Evolutionary conservation across 1,284 basidiomycete genomes (phyloP).

Genomic region (Stereum hirsutum): DNA sequence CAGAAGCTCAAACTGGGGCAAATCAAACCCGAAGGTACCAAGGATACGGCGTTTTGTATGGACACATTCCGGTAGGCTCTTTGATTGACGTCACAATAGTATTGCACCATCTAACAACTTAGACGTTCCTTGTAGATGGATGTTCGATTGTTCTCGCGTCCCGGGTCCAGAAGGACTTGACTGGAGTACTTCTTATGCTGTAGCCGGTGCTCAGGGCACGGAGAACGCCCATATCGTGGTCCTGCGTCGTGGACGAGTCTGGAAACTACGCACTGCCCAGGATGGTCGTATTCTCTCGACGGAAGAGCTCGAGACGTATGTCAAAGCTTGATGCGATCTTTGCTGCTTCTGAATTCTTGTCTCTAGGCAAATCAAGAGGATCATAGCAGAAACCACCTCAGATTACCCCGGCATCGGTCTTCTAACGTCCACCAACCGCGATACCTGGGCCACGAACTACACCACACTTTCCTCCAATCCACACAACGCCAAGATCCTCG

Average conservation of each 20-base stretch:
- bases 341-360: not conserved
- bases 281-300: slow-evolving; percentile 58
- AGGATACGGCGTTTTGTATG: slow-evolving; percentile 77
- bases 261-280: slow-evolving; percentile 57
- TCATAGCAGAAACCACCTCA: slow-evolving; percentile 56
- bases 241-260: slow-evolving; percentile 69
- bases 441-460: slow-evolving; percentile 81
- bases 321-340: slow-evolving; percentile 3
- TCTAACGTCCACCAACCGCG: slow-evolving; percentile 71
- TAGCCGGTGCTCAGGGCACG: slow-evolving; percentile 53
- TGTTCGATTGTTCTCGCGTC: slow-evolving; percentile 87
- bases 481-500: slow-evolving; percentile 57
- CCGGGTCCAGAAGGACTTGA: slow-evolving; percentile 67
- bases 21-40: slow-evolving; percentile 64
- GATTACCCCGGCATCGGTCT: slow-evolving; percentile 70
- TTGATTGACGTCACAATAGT: not conserved
- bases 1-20: slow-evolving; percentile 57
- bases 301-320: slow-evolving; percentile 57
- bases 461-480: slow-evolving; percentile 42
- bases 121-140: slow-evolving; percentile 49
- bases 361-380: slow-evolving; percentile 62
- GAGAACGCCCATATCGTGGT: slow-evolving; percentile 71
- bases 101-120: not conserved
- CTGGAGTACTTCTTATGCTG: slow-evolving; percentile 66
- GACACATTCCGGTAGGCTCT: slow-evolving; percentile 67